A percentile compares a stretch with the other conserved stretches of the same genome.
phyloP scores from a whole-genome alignment of 164 flowering plant genomes.

The Liquidambar formosana region DNA sequence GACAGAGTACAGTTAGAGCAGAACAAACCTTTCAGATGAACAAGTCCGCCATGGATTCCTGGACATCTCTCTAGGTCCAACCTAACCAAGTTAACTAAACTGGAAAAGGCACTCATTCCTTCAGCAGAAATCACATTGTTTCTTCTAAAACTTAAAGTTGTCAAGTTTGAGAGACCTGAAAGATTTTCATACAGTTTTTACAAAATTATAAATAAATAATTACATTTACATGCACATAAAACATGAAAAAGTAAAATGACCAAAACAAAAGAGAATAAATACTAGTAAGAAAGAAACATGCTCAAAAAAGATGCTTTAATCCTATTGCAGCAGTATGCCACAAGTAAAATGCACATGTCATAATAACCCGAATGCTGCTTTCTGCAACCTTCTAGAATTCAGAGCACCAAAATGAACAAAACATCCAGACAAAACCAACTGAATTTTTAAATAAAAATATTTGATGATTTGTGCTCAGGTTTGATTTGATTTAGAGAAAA shows the following conservation, averaged over 20 bases:
- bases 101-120: slow-evolving; percentile 71
- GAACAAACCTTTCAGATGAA: slow-evolving; percentile 73
- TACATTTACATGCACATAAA: neutral
- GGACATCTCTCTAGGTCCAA: slow-evolving; percentile 92
- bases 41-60: slow-evolving; percentile 79
- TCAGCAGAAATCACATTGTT: slow-evolving; percentile 62
- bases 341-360: no score
- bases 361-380: neutral
- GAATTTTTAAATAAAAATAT: neutral
- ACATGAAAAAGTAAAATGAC: neutral
- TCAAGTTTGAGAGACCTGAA: slow-evolving; percentile 75
- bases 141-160: slow-evolving; percentile 70
- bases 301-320: no score
- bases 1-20: neutral
- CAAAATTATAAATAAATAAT: no score
- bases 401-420: neutral
- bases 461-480: no score
- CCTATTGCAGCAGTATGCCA: no score
- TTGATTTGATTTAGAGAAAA: no score
- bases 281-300: neutral
- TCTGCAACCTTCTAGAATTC: neutral
- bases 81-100: slow-evolving; percentile 61
- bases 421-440: no score
- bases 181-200: slow-evolving; percentile 1
- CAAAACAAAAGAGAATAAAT: neutral